These are phyloP conservation scores for Diaporthe australafricana DNA, from an alignment of 2,329 filamentous ascomycete genomes.

Conservation along the genomic window DNA sequence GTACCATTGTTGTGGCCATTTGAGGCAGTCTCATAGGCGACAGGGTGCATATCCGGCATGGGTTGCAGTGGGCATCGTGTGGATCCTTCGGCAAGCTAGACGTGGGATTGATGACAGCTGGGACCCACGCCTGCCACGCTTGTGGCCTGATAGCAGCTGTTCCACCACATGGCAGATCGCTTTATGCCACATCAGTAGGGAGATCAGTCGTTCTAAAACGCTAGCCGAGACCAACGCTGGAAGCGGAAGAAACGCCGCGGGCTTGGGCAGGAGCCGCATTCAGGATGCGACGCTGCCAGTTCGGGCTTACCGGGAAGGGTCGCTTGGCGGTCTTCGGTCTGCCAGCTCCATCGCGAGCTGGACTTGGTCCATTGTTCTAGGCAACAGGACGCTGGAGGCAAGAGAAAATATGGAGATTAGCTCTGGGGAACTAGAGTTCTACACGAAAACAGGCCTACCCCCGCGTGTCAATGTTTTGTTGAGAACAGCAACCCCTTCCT, in stretches of 20 bases:
- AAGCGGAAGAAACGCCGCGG: conserved; percentile 11
- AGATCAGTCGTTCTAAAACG: background rate
- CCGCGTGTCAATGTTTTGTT: no score
- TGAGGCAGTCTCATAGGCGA: background rate
- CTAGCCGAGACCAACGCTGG: background rate
- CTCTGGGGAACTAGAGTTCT: no score
- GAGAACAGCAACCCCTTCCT: no score
- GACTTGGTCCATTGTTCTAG: background rate
- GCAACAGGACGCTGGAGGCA: background rate
- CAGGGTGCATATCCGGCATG: background rate
- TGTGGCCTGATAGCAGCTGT: conserved; percentile 16
- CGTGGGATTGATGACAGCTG: background rate
- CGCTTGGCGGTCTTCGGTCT: background rate
- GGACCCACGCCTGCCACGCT: no score
- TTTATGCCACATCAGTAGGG: background rate
- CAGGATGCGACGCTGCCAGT: conserved; percentile 13
- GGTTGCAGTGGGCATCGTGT: conserved; percentile 3
- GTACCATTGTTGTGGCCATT: background rate
- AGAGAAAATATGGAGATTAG: no score
- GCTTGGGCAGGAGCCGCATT: conserved; percentile 12
- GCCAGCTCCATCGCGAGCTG: background rate
- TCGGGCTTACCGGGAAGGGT: background rate
- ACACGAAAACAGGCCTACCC: no score
- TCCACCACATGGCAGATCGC: conserved; percentile 9
- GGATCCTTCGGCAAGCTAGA: conserved; percentile 14